These are phyloP conservation scores for Aureobasidium uvarum DNA, from an alignment of 2,329 filamentous ascomycete genomes.

Conservation along the genomic window DNA sequence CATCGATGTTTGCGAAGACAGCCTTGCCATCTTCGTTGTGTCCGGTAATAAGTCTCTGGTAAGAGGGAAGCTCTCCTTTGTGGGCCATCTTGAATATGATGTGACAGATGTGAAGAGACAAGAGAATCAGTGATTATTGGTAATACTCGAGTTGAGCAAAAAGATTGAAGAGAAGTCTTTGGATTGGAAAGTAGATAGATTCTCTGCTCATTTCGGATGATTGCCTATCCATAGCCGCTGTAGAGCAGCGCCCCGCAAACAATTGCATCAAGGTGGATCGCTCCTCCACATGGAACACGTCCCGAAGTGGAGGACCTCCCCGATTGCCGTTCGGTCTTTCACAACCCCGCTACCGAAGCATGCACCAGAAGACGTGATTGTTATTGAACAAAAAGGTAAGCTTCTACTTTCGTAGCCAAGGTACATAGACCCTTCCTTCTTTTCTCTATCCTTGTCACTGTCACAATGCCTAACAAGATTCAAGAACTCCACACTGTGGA, in stretches of 20 bases:
- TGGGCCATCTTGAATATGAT: slow-evolving; percentile 9
- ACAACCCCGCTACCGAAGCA: neutral
- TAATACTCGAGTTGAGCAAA: neutral
- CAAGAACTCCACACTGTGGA: slow-evolving; percentile 37
- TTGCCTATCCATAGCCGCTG: neutral
- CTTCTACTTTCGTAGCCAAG: neutral
- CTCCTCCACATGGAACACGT: neutral
- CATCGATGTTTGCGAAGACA: slow-evolving; percentile 32
- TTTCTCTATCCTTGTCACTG: neutral
- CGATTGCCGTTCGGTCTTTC: neutral
- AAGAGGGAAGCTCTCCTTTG: slow-evolving; percentile 24
- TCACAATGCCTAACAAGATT: slow-evolving; percentile 37
- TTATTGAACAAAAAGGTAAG: slow-evolving; percentile 22
- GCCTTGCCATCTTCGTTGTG: slow-evolving; percentile 37
- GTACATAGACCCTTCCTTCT: slow-evolving; percentile 12
- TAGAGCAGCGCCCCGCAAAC: neutral
- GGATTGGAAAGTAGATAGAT: neutral
- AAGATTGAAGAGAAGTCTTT: neutral
- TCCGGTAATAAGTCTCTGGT: slow-evolving; percentile 33
- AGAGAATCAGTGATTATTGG: neutral
- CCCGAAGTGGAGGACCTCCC: slow-evolving; percentile 16
- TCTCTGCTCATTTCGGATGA: slow-evolving; percentile 5
- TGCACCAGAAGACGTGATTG: neutral
- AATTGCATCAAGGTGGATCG: neutral
- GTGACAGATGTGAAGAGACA: neutral